Evolutionary conservation across 31 red algal species (phyloP), one percentile per base, ranked within the genome.

Genomic region (Odonthalia washingtoniensis): DNA sequence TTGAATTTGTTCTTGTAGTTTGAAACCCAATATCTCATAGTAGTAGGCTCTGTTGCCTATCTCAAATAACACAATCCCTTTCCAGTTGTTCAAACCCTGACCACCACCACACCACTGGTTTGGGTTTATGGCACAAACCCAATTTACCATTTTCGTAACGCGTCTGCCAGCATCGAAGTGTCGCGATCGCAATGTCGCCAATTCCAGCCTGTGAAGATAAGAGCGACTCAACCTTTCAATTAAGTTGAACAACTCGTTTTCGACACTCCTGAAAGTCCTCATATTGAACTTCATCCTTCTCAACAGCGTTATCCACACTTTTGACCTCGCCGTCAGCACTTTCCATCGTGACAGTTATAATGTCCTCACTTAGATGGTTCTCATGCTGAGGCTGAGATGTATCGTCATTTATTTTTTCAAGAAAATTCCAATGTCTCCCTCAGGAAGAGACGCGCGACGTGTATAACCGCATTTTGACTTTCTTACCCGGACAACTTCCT

Each of bases 141-240:
- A n/a, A n/a, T n/a, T n/a, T n/a, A n/a, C 79, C 33, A 39, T 65
- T 72, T 83, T 83, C 4, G 45, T 30, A 4, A 68, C 44, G 28
- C 62, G 24, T 28, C 44, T 16, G 40, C 2, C 70, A 66, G 40
- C 46, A 14, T 49, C 32, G 1, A 27, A 43, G 18, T 1, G 33
- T 4, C 72, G 61, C 16, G 88, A 45, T 30, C 79, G 65, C 45
- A 81, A 38, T 21, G 88, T 41, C 0, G 78, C 45, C 26, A 43
- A 46, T 41, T 90, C 70, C 78, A 3, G 88, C 43, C 68, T 83
- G 40, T 3, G 77, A 61, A 5, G 79, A 44, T 1, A 42, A 72
- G 24, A 90, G 79, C 40, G 70, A 60, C 40, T 90, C 70, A n/a
- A 90, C 70, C 46, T 52, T 90, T 5, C 61, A 39, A 60, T 90